phyloP scores from a whole-genome alignment of 192 early-diverging fungal species.

The Coemansia guatemalensis region DNA sequence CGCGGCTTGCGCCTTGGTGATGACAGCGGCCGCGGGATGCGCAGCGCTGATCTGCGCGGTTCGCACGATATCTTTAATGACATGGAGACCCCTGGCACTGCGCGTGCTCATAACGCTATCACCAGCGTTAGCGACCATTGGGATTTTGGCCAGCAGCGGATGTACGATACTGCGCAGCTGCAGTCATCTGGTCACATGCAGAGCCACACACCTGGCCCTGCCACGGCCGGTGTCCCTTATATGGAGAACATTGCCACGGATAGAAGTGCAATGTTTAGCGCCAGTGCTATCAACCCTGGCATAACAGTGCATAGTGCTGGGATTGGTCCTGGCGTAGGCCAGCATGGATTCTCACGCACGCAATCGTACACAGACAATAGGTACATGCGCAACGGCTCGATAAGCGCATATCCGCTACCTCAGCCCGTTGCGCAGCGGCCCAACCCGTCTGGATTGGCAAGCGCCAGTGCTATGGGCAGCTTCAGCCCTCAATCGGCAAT shows the following conservation, averaged over 20 bases:
- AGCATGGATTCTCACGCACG: slow-evolving; percentile 30
- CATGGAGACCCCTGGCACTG: slow-evolving; percentile 23
- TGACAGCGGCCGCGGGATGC: slow-evolving; percentile 29
- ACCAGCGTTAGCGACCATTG: slow-evolving; percentile 37
- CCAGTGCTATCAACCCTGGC: slow-evolving; percentile 12
- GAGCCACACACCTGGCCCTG: slow-evolving; percentile 17
- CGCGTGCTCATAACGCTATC: slow-evolving; percentile 20
- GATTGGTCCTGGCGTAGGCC: slow-evolving; percentile 17
- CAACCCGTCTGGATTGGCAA: slow-evolving; percentile 21
- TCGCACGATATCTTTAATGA: slow-evolving; percentile 45
- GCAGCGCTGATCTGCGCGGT: slow-evolving; percentile 43
- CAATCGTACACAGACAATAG: slow-evolving; percentile 39
- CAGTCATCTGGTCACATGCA: slow-evolving; percentile 29
- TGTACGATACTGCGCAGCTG: slow-evolving; percentile 18
- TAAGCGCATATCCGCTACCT: slow-evolving; percentile 47
- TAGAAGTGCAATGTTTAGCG: slow-evolving; percentile 24
- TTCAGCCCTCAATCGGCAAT: slow-evolving; percentile 21
- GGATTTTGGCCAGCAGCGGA: slow-evolving; percentile 32
- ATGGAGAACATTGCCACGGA: slow-evolving; percentile 45
- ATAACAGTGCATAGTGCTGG: slow-evolving; percentile 21
- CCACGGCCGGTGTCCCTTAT: slow-evolving; percentile 11
- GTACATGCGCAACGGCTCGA: slow-evolving; percentile 33
- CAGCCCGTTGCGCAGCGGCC: slow-evolving; percentile 50
- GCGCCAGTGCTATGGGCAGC: slow-evolving; percentile 20
- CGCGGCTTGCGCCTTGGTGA: slow-evolving; percentile 38